These are phyloP conservation scores for Neocucurbitaria cava DNA, from an alignment of 2,329 filamentous ascomycete genomes.

Conservation along the genomic window DNA sequence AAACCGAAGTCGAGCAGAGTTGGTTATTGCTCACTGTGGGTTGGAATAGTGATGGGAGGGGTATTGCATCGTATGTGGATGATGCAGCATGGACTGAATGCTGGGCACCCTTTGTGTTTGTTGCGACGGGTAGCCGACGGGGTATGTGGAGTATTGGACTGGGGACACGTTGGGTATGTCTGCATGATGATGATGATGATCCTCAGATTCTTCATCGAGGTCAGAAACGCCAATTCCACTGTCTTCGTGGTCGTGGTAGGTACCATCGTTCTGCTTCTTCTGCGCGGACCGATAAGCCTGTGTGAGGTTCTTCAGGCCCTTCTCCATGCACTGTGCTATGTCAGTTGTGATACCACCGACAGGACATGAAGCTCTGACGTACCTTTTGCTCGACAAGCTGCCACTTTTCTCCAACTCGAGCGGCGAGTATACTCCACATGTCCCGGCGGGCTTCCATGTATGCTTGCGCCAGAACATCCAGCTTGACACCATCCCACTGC, in stretches of 20 bases:
- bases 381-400: slow-evolving; percentile 82
- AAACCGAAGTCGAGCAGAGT: slow-evolving; percentile 18
- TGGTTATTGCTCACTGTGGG: slow-evolving; percentile 15
- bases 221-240: slow-evolving; percentile 69
- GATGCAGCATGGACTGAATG: slow-evolving; percentile 50
- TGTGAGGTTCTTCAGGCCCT: slow-evolving; percentile 81
- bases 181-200: slow-evolving; percentile 26
- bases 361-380: slow-evolving; percentile 1
- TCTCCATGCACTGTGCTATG: slow-evolving; percentile 74
- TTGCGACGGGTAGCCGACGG: slow-evolving; percentile 26
- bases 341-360: slow-evolving; percentile 16
- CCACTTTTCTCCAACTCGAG: slow-evolving; percentile 64
- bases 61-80: slow-evolving; percentile 28
- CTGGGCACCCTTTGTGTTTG: slow-evolving; percentile 45
- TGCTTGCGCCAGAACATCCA: slow-evolving; percentile 75
- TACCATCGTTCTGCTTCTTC: slow-evolving; percentile 64
- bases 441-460: slow-evolving; percentile 82
- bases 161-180: slow-evolving; percentile 34
- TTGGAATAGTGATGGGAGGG: slow-evolving; percentile 23
- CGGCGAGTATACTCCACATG: slow-evolving; percentile 79
- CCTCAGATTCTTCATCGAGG: slow-evolving; percentile 53
- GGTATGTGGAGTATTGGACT: slow-evolving; percentile 25
- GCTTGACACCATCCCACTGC: slow-evolving; percentile 79
- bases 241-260: slow-evolving; percentile 65
- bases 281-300: slow-evolving; percentile 70